Evolutionary conservation across 2,329 filamentous ascomycete genomes (phyloP), one percentile per base, ranked within the genome.

Genomic region (Botrytis porri): DNA sequence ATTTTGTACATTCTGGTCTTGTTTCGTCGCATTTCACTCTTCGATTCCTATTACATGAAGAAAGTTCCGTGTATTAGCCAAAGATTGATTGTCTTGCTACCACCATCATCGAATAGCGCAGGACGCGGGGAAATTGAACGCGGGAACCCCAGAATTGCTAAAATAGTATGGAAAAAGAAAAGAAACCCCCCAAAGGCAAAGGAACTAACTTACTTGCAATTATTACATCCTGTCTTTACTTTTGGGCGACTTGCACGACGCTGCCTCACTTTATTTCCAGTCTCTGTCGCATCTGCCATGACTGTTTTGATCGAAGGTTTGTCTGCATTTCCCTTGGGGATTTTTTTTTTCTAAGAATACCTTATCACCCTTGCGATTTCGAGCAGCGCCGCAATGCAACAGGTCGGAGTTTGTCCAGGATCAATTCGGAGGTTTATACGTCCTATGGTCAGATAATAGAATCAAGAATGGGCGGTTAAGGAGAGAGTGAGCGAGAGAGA

Each of bases 171-270:
- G 45, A 32, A 59, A 18, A 20, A 25, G 41, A 20, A 18, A 59
- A 10, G 18, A 43, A 66, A 48, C 29, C 6, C 14, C 18, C 10
- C n/a, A n/a, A 57, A 32, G 22, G 35, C n/a, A n/a, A n/a, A n/a
- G n/a, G n/a, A n/a, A n/a, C n/a, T n/a, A 39, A 71, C 89, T 80
- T 84, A 91, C 89, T 91, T 91, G 89, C 89, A 92, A 80, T 88
- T 90, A 77, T 84, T 85, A 81, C 89, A 91, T 59, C 89, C 89
- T 1, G 89, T 91, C 82, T 90, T 90, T 75, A 90, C 89, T 79
- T 91, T 90, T 1, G 79, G 79, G 25, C 75, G 74, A 73, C 79
- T 80, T n/a, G 79, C 78, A 61, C 79, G 77, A 70, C 75, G 75
- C 54, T 75, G 73, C 45, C 73, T 76, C 37, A 20, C 35, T 59